Conservation (phyloP, 1,139 yeast species). For the Kurtzmaniella quercitrusa region DNA sequence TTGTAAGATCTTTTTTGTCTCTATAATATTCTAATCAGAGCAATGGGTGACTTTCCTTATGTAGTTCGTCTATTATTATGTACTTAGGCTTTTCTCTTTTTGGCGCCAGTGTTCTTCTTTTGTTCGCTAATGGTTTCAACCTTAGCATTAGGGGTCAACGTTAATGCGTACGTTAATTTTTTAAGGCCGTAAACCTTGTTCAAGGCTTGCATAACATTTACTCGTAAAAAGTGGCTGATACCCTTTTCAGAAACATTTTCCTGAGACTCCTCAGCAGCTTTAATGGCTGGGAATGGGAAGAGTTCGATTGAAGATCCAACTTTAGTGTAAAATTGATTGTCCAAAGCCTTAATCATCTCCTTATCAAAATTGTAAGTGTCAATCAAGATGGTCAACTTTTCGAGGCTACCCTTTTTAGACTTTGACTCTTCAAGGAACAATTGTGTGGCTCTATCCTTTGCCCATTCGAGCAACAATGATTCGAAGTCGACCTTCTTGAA, state of each 20-base stretch:
- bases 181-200: slow-evolving; percentile 36
- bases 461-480: slow-evolving; percentile 59
- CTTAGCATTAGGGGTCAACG: slow-evolving; percentile 15
- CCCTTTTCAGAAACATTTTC: neutral
- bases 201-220: neutral
- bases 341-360: slow-evolving; percentile 29
- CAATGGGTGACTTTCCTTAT: neutral
- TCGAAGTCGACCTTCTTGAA: slow-evolving; percentile 61
- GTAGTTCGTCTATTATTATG: neutral
- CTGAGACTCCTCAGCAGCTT: slow-evolving; percentile 7
- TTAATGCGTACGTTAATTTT: slow-evolving; percentile 50
- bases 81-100: neutral
- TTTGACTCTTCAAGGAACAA: slow-evolving; percentile 30
- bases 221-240: neutral
- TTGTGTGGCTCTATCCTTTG: slow-evolving; percentile 45
- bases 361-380: slow-evolving; percentile 55
- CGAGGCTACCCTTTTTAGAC: slow-evolving; percentile 19
- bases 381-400: slow-evolving; percentile 31
- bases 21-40: no score
- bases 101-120: neutral
- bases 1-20: no score
- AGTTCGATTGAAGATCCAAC: slow-evolving; percentile 18
- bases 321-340: slow-evolving; percentile 22
- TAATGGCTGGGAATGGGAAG: slow-evolving; percentile 22
- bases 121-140: slow-evolving; percentile 13